Percentiles rank a stretch among this genome's conserved stretches.
Conservation (phyloP, 2,329 filamentous ascomycete genomes). For the Bimuria novae-zelandiae region DNA sequence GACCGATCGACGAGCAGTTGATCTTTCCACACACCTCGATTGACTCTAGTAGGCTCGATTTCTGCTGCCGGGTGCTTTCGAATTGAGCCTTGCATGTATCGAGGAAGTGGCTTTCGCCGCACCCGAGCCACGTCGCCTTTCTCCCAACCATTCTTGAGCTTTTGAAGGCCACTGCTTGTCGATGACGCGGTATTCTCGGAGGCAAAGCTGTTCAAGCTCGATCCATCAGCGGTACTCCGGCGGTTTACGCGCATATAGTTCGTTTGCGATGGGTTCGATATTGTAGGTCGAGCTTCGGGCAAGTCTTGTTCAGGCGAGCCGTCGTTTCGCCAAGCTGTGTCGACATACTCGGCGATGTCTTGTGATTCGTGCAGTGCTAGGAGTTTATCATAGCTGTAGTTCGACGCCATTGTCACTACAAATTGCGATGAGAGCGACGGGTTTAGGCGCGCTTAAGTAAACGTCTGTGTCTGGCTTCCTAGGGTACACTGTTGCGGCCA, state of each 20-base stretch:
- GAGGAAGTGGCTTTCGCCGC: slow-evolving; percentile 24
- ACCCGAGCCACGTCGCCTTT: slow-evolving; percentile 14
- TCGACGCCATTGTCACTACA: slow-evolving; percentile 8
- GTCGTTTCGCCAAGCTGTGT: slow-evolving; percentile 1
- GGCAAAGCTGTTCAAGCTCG: slow-evolving; percentile 24
- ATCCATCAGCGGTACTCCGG: slow-evolving; percentile 9
- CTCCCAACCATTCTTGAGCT: slow-evolving; percentile 23
- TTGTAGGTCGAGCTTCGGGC: no score
- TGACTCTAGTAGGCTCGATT: slow-evolving; percentile 29
- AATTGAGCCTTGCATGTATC: slow-evolving; percentile 19
- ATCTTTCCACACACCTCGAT: slow-evolving; percentile 34
- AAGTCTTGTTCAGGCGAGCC: background rate
- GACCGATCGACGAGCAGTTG: slow-evolving; percentile 37
- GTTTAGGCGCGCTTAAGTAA: background rate
- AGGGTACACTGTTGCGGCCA: no score
- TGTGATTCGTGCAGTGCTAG: slow-evolving; percentile 17
- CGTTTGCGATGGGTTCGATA: background rate
- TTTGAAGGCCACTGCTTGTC: slow-evolving; percentile 20
- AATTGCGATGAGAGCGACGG: background rate
- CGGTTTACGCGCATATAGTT: slow-evolving; percentile 11
- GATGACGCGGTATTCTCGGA: slow-evolving; percentile 20
- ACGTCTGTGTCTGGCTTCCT: background rate
- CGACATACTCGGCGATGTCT: slow-evolving; percentile 23
- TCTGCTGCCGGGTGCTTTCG: slow-evolving; percentile 25
- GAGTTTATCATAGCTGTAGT: slow-evolving; percentile 23